Percentiles rank a stretch among this genome's conserved stretches.
Evolutionary conservation across 495 filamentous ascomycete genomes (phyloP).

Genomic region (Trichocladium uniseriatum): DNA sequence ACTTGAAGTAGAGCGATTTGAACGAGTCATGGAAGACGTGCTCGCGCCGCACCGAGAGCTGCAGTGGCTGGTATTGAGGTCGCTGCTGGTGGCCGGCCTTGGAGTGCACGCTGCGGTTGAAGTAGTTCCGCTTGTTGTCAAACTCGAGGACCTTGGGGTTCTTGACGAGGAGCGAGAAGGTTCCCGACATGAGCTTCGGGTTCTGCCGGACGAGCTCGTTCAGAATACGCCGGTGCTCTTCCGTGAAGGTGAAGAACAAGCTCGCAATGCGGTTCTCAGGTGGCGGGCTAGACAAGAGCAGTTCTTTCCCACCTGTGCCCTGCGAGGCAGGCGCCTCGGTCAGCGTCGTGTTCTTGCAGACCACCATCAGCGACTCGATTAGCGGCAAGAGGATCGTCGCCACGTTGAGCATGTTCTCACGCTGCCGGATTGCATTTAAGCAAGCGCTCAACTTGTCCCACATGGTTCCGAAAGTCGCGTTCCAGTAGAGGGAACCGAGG

Average conservation of each 20-base stretch:
- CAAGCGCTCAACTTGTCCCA: slow-evolving; percentile 95
- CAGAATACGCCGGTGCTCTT: slow-evolving; percentile 94
- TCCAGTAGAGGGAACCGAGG: slow-evolving; percentile 78
- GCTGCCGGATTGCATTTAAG: slow-evolving; percentile 74
- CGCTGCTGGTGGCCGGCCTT: slow-evolving; percentile 55
- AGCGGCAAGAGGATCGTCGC: slow-evolving; percentile 89
- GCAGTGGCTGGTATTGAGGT: slow-evolving; percentile 57
- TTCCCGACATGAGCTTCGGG: slow-evolving; percentile 95
- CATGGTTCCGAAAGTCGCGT: slow-evolving; percentile 75
- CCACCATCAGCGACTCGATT: slow-evolving; percentile 96
- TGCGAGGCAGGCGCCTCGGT: slow-evolving; percentile 50
- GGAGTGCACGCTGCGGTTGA: slow-evolving; percentile 82
- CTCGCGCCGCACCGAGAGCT: slow-evolving; percentile 83
- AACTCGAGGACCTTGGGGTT: slow-evolving; percentile 99
- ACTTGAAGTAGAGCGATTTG: slow-evolving; percentile 92
- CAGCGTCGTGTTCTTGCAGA: slow-evolving; percentile 92
- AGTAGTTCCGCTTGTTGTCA: slow-evolving; percentile 99
- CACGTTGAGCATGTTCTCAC: slow-evolving; percentile 91
- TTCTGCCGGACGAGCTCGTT: slow-evolving; percentile 97
- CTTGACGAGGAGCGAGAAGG: slow-evolving; percentile 89
- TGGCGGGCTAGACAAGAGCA: slow-evolving; percentile 66
- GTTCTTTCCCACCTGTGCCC: slow-evolving; percentile 48
- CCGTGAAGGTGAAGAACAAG: slow-evolving; percentile 96
- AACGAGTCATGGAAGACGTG: slow-evolving; percentile 98
- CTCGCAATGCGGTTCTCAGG: slow-evolving; percentile 75